Base-by-base conservation (phyloP, 371 early-diverging fungal genomes). In the Mucor saturninus region DNA sequence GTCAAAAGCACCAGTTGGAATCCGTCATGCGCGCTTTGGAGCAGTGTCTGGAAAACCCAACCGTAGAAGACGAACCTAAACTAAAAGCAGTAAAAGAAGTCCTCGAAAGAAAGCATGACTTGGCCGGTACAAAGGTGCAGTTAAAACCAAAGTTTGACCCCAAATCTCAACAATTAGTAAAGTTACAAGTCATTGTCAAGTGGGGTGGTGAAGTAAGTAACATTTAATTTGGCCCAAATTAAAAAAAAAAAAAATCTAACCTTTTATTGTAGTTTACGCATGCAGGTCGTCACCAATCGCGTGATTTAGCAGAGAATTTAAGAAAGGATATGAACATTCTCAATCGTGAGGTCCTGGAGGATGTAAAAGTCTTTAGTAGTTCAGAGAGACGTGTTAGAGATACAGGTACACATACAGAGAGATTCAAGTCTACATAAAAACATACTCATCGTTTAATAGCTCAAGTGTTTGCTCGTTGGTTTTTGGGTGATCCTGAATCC, bases 101-200 rank as follows among this genome's bases (percentile, higher is more conserved):
- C 37, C 73, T 98, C 56, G 83, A 86, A 45, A 88, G 90, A 70
- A 97, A 97, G 63, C 86, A 88, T 6, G 81, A 76, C 28, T 68
- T 93, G n/a, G 88, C 91, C 0, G 97, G 96, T 3, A 96, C 97
- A 46, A 98, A 97, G 64, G 92, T 97, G 21, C 98, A 98, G 65
- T 65, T 96, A 13, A 94, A 95, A 72, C 95, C 97, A 0, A 74
- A 81, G 6, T 90, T 82, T 63, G 80, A 80, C 56, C 89, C 89
- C 35, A 78, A 88, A 32, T 79, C 79, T 43, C 71, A 79, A 6
- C 51, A 73, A 4, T 79, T 95, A 3, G 81, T 86, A 38, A 93
- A 94, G 61, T 72, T 93, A 8, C 95, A 96, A 77, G 75, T 97
- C 26, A 91, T 96, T 71, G 92, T 97, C 57, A 98, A 98, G 69